Conservation (phyloP, 2,329 filamentous ascomycete genomes). For the Fusarium scirpi region DNA sequence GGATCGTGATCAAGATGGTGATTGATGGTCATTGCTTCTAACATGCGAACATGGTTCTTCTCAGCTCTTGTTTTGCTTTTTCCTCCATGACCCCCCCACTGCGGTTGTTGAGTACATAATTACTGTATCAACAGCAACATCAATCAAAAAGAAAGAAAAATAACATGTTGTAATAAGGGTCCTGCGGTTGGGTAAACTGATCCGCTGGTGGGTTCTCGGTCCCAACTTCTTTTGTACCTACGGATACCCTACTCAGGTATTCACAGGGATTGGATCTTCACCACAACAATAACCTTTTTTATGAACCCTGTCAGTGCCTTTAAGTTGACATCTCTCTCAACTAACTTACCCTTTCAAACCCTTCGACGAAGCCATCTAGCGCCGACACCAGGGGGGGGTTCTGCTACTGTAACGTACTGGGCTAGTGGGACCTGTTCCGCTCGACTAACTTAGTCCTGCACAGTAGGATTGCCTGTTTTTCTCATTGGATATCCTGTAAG, state of each 20-base stretch:
- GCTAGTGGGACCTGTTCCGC: slow-evolving; percentile 26
- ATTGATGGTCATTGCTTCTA: slow-evolving; percentile 3
- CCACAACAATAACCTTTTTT: slow-evolving; percentile 20
- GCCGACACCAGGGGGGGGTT: slow-evolving; percentile 21
- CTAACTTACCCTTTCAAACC: not conserved
- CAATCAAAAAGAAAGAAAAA: slow-evolving; percentile 10
- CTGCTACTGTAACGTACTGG: not conserved
- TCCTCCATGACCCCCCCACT: slow-evolving; percentile 9
- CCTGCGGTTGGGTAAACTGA: slow-evolving; percentile 42
- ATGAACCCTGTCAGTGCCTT: not conserved
- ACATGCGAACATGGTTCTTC: slow-evolving; percentile 8
- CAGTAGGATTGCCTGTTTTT: slow-evolving; percentile 23
- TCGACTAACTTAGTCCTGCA: slow-evolving; percentile 6
- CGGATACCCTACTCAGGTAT: not conserved
- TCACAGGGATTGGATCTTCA: slow-evolving; percentile 13
- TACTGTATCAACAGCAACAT: not conserved
- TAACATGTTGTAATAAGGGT: slow-evolving; percentile 41
- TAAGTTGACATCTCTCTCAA: not conserved
- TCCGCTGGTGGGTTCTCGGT: slow-evolving; percentile 4
- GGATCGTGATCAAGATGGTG: slow-evolving; percentile 10
- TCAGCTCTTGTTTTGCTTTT: slow-evolving; percentile 12
- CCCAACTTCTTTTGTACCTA: not conserved
- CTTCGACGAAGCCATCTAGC: slow-evolving; percentile 19
- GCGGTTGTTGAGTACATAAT: not conserved
- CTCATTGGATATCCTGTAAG: slow-evolving; percentile 20